These are phyloP conservation scores for Apophysomyces ossiformis DNA, from an alignment of 371 early-diverging fungal species.

Conservation along the genomic window DNA sequence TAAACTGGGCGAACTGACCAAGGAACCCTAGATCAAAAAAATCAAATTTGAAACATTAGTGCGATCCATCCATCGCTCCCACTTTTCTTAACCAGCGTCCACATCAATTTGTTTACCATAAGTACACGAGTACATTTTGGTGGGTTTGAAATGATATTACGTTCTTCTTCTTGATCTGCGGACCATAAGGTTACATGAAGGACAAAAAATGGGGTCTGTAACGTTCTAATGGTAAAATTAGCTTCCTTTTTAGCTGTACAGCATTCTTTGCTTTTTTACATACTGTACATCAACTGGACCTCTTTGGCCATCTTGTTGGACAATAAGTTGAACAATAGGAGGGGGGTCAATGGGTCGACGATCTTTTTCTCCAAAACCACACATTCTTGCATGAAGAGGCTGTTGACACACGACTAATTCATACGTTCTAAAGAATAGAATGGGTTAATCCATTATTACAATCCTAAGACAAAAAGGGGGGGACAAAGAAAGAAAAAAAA, in stretches of 20 bases:
- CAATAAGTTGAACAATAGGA: constrained; percentile 65
- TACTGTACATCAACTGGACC: constrained; percentile 52
- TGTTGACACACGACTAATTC: constrained; percentile 70
- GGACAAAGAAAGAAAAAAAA: not conserved
- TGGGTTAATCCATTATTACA: not conserved
- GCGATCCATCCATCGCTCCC: no score
- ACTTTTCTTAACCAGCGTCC: no score
- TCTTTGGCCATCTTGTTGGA: constrained; percentile 37
- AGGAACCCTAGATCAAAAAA: constrained; percentile 54
- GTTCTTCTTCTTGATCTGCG: constrained; percentile 62
- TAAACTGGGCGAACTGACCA: constrained; percentile 80
- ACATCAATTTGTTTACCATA: constrained; percentile 34
- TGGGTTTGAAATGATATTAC: constrained; percentile 61
- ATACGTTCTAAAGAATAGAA: constrained; percentile 44
- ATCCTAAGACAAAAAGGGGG: no score
- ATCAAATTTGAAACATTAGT: not conserved
- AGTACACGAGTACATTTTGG: constrained; percentile 71
- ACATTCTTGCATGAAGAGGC: constrained; percentile 83
- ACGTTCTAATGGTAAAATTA: constrained; percentile 29
- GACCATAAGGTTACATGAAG: constrained; percentile 81
- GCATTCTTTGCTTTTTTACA: constrained; percentile 12
- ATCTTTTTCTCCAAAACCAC: constrained; percentile 85
- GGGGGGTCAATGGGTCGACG: constrained; percentile 74
- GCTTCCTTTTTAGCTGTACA: not conserved
- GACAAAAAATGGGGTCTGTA: constrained; percentile 71